Percentiles rank a stretch among this genome's conserved stretches.
Evolutionary conservation across 805 yeast genomes (phyloP).

Genomic region (Yamadazyma paraphyllophila): DNA sequence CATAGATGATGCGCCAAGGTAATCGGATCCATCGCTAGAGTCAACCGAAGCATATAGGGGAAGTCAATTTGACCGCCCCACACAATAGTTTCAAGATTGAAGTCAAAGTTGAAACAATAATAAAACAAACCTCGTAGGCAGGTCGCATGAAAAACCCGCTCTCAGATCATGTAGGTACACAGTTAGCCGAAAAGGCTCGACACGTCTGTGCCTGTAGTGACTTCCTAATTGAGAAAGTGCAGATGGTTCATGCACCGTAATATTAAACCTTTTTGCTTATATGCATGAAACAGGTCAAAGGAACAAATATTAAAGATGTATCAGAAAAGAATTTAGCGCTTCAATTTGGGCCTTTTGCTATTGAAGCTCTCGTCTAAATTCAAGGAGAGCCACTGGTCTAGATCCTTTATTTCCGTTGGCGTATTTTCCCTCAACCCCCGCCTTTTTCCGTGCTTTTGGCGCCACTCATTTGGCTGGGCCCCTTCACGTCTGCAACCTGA

Average conservation of each 20-base stretch:
- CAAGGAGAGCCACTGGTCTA: not conserved
- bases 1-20: not conserved
- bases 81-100: not conserved
- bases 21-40: not conserved
- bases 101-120: no score
- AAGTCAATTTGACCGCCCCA: not conserved
- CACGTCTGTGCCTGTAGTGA: not conserved
- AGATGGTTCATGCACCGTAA: not conserved
- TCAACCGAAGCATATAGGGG: no score
- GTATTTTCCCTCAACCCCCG: no score
- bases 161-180: conserved; percentile 2
- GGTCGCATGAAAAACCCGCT: no score
- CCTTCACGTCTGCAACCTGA: no score
- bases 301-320: not conserved
- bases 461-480: no score
- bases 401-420: not conserved
- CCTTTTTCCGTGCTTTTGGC: no score
- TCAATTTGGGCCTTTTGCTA: not conserved
- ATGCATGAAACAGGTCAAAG: not conserved
- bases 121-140: no score
- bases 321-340: not conserved
- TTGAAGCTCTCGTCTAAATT: not conserved
- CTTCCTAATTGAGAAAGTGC: not conserved
- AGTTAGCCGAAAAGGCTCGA: conserved; percentile 1
- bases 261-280: not conserved